Evolutionary conservation across 306 rosid species (phyloP).

Genomic region (Pueraria montana): DNA sequence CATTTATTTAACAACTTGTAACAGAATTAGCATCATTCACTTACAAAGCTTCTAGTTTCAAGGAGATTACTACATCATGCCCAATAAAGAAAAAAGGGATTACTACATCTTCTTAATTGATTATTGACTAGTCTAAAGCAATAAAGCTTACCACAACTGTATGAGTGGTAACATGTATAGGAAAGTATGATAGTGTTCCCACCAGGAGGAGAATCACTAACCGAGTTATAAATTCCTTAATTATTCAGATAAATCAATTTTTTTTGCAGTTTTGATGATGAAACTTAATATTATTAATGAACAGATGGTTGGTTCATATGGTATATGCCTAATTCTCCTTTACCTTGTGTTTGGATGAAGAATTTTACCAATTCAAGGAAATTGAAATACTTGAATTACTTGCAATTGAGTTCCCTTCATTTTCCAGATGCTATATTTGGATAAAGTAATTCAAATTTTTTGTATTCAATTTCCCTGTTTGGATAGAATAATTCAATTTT

Average conservation of each 20-base stretch:
- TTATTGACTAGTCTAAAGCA: no score
- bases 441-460: no score
- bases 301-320: not conserved
- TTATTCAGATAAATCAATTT: not conserved
- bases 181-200: not conserved
- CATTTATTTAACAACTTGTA: constrained; percentile 10
- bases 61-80: not conserved
- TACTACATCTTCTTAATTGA: no score
- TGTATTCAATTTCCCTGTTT: no score
- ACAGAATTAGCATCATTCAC: constrained; percentile 1
- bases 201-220: not conserved
- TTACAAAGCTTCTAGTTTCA: not conserved
- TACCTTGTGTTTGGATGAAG: no score
- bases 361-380: no score
- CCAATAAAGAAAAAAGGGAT: no score
- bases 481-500: no score
- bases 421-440: no score
- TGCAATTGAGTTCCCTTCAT: no score
- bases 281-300: not conserved
- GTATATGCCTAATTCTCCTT: not conserved
- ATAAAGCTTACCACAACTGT: no score
- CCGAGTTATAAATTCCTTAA: not conserved
- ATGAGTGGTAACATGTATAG: not conserved
- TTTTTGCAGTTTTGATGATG: not conserved
- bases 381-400: no score